Percentiles rank a stretch among this genome's conserved stretches.
These are phyloP conservation scores for Candida glucosophila DNA, from an alignment of 1,139 yeast species.

Conservation along the genomic window DNA sequence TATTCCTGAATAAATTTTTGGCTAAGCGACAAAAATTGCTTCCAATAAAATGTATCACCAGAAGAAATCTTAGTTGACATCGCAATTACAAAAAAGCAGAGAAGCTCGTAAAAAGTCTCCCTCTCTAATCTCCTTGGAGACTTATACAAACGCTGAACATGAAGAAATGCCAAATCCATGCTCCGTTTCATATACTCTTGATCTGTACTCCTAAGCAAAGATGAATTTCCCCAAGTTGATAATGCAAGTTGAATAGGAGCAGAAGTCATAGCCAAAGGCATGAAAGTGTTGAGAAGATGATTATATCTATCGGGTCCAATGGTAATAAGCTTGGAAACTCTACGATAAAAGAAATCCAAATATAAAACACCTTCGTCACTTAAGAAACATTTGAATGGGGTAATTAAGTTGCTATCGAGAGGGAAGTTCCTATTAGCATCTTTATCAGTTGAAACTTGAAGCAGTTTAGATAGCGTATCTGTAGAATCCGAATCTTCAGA, in stretches of 20 bases:
- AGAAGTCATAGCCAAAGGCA: slow-evolving; percentile 1
- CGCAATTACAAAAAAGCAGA: background rate
- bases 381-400: background rate
- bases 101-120: background rate
- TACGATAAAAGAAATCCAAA: slow-evolving; percentile 1
- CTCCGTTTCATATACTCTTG: background rate
- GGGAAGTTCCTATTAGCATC: too few relatives aligned
- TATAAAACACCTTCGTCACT: background rate
- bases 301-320: slow-evolving; percentile 2
- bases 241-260: slow-evolving; percentile 1
- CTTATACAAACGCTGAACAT: background rate
- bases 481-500: slow-evolving; percentile 1
- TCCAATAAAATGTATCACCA: background rate
- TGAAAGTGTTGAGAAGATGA: slow-evolving; percentile 1
- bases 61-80: background rate
- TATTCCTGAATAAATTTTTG: background rate
- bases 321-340: slow-evolving; percentile 1
- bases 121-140: background rate
- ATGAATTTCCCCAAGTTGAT: slow-evolving; percentile 1
- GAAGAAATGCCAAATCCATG: background rate
- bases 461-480: background rate
- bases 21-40: background rate
- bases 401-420: background rate
- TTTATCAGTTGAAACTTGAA: background rate
- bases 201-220: background rate